phyloP scores from a whole-genome alignment of 805 yeast species.

The Teunomyces atbi region DNA sequence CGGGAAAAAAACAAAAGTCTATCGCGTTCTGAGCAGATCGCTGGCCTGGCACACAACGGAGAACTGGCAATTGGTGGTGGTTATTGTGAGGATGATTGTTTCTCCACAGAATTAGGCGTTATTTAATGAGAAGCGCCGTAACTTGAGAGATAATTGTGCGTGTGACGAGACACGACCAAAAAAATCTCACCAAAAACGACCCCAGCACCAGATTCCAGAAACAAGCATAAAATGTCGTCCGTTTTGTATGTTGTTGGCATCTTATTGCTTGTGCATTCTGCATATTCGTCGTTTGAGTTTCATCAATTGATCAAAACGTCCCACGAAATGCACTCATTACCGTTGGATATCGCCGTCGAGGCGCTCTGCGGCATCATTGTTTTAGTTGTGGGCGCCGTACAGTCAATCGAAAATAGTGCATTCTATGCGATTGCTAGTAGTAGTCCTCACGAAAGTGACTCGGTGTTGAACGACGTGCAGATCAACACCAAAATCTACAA shows the following conservation, averaged over 20 bases:
- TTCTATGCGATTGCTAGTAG: conserved; percentile 10
- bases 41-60: too few relatives aligned
- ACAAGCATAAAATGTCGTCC: background rate
- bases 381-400: conserved; percentile 38
- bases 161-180: background rate
- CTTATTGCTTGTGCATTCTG: conserved; percentile 43
- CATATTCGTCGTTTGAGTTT: conserved; percentile 54
- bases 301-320: conserved; percentile 35
- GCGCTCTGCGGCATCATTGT: conserved; percentile 46
- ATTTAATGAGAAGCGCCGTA: too few relatives aligned
- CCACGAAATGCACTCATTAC: conserved; percentile 16
- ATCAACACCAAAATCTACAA: conserved; percentile 18
- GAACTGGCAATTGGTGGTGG: background rate
- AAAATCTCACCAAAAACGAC: background rate
- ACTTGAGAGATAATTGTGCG: too few relatives aligned
- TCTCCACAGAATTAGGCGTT: too few relatives aligned
- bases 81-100: too few relatives aligned
- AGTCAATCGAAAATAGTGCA: conserved; percentile 22
- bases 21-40: too few relatives aligned
- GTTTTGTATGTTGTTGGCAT: conserved; percentile 11
- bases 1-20: background rate
- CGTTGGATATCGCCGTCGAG: conserved; percentile 52
- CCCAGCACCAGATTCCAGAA: background rate
- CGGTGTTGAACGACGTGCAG: conserved; percentile 7
- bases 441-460: conserved; percentile 9